phyloP scores from a whole-genome alignment of 2,329 filamentous ascomycete genomes.

The Pseudogymnoascus sp. region DNA sequence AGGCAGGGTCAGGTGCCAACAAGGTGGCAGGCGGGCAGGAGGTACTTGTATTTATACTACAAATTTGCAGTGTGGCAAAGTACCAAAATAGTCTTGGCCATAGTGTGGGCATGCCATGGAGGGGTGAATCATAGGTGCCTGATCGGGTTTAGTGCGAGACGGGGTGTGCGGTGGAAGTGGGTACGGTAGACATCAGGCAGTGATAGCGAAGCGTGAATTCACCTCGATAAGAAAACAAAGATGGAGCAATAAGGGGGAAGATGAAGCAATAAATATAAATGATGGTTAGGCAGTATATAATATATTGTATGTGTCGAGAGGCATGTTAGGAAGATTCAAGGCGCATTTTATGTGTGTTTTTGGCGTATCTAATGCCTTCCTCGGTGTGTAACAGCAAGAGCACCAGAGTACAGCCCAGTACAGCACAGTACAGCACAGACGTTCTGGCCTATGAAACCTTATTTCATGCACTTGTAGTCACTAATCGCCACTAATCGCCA shows the following conservation, averaged over 20 bases:
- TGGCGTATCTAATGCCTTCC: not conserved
- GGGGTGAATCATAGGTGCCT: slow-evolving; percentile 3
- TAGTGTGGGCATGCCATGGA: not conserved
- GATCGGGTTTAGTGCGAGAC: not conserved
- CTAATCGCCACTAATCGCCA: not conserved
- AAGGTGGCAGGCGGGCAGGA: not conserved
- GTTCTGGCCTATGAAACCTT: not conserved
- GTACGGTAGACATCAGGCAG: slow-evolving; percentile 6
- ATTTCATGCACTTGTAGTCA: not conserved
- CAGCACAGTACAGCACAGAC: not conserved
- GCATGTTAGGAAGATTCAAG: not conserved
- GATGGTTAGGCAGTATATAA: not conserved
- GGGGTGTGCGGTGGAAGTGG: not conserved
- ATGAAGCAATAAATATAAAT: not conserved
- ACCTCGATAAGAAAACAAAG: not conserved
- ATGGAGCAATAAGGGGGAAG: not conserved
- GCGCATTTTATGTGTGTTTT: not conserved
- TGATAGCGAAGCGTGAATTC: not conserved
- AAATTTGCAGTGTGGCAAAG: not conserved
- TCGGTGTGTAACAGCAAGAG: not conserved
- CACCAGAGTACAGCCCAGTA: not conserved
- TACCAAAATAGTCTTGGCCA: not conserved
- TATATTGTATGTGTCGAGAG: not conserved
- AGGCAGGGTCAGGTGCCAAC: slow-evolving; percentile 6
- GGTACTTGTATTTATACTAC: not conserved